Conservation (phyloP, 768 basidiomycete species). For the Exidia glandulosa region DNA sequence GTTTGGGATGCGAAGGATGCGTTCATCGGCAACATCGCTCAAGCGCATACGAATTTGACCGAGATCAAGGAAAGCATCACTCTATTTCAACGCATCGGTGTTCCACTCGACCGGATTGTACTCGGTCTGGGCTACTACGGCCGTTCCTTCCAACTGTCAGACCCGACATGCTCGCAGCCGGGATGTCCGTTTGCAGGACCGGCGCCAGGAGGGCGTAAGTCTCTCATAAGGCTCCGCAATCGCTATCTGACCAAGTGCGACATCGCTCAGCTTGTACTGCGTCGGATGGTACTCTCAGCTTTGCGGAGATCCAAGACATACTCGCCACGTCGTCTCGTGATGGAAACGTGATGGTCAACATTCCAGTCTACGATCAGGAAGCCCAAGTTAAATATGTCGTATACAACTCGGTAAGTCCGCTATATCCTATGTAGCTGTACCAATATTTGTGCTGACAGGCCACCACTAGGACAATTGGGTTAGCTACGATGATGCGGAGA, state of each 20-base stretch:
- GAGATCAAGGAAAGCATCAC: conserved; percentile 2
- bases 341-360: no score
- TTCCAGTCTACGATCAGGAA: neutral
- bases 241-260: no score
- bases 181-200: neutral
- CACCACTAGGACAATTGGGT: neutral
- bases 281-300: conserved; percentile 2
- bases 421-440: no score
- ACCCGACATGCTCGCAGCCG: neutral
- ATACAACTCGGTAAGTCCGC: neutral
- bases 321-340: neutral
- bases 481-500: conserved; percentile 3
- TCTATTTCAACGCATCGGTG: conserved; percentile 2
- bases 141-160: neutral
- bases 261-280: no score
- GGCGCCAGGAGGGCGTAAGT: neutral
- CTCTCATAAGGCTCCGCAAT: neutral
- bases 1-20: conserved; percentile 6
- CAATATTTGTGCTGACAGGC: no score
- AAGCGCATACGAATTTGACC: conserved; percentile 2
- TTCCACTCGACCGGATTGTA: neutral
- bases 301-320: conserved; percentile 1
- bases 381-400: conserved; percentile 2
- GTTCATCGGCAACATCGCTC: neutral
- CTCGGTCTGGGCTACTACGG: conserved; percentile 3